Evolutionary conservation across 1,284 basidiomycete species (phyloP).

Genomic region (Xanthoconium separans): DNA sequence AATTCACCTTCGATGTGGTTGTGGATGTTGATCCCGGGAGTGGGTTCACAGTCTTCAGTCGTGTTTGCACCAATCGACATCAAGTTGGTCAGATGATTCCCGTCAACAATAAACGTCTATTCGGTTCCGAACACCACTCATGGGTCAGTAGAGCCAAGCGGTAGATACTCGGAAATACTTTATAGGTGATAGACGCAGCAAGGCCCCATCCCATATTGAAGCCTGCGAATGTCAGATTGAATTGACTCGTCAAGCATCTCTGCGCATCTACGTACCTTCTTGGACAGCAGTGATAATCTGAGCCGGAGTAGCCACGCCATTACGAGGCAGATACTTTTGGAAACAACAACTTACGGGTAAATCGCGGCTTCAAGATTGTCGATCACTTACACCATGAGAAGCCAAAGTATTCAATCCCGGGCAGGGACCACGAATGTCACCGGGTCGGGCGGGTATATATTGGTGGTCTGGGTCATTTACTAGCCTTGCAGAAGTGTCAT

Average conservation of each 20-base stretch:
- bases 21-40: slow-evolving; percentile 23
- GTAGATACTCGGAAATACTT: slow-evolving; percentile 6
- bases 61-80: slow-evolving; percentile 29
- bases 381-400: slow-evolving; percentile 38
- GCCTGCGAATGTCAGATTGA: slow-evolving; percentile 6
- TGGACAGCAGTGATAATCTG: slow-evolving; percentile 29
- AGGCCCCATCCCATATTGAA: slow-evolving; percentile 28
- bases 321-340: slow-evolving; percentile 21
- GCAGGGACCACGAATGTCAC: slow-evolving; percentile 43
- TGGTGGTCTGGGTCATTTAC: slow-evolving; percentile 25
- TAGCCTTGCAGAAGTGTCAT: slow-evolving; percentile 27
- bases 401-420: slow-evolving; percentile 49
- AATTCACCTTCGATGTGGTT: slow-evolving; percentile 21
- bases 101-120: slow-evolving; percentile 26
- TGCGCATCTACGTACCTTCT: slow-evolving; percentile 11
- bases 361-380: neutral
- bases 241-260: neutral
- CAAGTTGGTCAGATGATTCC: slow-evolving; percentile 30
- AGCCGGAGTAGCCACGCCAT: slow-evolving; percentile 24
- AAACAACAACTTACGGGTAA: neutral
- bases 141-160: neutral
- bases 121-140: neutral
- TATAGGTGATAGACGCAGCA: slow-evolving; percentile 25
- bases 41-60: slow-evolving; percentile 13
- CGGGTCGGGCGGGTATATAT: slow-evolving; percentile 12